These are phyloP conservation scores for Pistacia integerrima DNA, from an alignment of 345 rosid species.

Conservation along the genomic window DNA sequence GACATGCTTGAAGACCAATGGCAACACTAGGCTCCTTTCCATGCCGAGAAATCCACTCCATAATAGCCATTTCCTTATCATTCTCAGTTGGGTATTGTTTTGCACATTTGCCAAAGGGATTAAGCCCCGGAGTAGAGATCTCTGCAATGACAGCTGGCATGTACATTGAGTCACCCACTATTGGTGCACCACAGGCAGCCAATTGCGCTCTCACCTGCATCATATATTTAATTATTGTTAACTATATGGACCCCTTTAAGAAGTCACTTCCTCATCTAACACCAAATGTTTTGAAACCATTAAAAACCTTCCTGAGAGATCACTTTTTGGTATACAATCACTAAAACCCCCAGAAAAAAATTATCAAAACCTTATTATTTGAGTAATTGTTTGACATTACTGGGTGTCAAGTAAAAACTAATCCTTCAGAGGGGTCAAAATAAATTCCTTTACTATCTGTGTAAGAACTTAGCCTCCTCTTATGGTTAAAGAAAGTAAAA, in stretches of 20 bases:
- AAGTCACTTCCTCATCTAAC: too few relatives aligned
- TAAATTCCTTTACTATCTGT: too few relatives aligned
- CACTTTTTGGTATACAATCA: too few relatives aligned
- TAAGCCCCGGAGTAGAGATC: conserved; percentile 51
- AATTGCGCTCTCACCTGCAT: conserved; percentile 85
- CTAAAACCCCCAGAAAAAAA: too few relatives aligned
- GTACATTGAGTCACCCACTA: conserved; percentile 92
- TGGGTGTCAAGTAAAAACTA: too few relatives aligned
- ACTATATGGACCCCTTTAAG: background rate
- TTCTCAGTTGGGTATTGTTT: conserved; percentile 33
- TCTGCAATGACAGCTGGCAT: conserved; percentile 87
- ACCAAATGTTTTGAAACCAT: too few relatives aligned
- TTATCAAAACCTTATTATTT: too few relatives aligned
- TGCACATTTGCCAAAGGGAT: conserved; percentile 69
- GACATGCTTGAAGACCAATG: conserved; percentile 91
- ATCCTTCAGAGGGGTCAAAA: too few relatives aligned
- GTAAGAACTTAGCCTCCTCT: background rate
- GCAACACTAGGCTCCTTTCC: conserved; percentile 81
- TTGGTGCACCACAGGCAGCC: conserved; percentile 85
- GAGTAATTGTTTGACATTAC: too few relatives aligned
- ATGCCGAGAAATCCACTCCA: conserved; percentile 65
- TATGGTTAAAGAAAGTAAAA: background rate
- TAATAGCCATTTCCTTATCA: conserved; percentile 55
- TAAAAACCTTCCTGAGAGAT: too few relatives aligned
- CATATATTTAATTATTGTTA: conserved; percentile 12